Evolutionary conservation across 78 protist species (phyloP).

Genomic region (Dictyostelium intermedium): DNA sequence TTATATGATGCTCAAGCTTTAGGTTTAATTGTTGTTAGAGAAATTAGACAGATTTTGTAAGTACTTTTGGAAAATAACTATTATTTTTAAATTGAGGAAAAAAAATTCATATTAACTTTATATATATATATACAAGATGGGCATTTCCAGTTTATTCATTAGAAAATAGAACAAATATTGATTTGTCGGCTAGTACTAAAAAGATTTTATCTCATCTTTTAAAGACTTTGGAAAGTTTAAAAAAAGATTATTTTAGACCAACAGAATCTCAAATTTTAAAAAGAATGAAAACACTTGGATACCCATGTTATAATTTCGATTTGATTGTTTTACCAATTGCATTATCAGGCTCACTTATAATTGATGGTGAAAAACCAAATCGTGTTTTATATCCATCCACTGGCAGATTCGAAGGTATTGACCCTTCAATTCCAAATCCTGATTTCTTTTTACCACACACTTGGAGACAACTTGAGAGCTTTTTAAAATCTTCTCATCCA

Average conservation of each 20-base stretch:
- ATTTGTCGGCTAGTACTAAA: constrained; percentile 19
- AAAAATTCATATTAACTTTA: background rate
- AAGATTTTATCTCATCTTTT: constrained; percentile 49
- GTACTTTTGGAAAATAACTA: background rate
- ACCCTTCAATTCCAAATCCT: constrained; percentile 73
- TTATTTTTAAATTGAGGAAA: background rate
- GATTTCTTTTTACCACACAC: constrained; percentile 67
- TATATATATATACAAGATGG: too few relatives aligned
- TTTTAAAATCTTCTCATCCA: constrained; percentile 68
- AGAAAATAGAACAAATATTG: background rate
- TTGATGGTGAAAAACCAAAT: constrained; percentile 69
- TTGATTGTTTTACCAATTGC: constrained; percentile 46
- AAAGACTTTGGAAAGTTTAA: constrained; percentile 52
- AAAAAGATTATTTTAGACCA: constrained; percentile 62
- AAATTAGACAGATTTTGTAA: constrained; percentile 67
- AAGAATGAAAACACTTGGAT: constrained; percentile 65
- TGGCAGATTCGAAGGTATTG: constrained; percentile 72
- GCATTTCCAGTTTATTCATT: constrained; percentile 41
- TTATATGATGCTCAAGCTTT: constrained; percentile 64
- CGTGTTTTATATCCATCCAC: constrained; percentile 58
- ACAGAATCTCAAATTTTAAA: constrained; percentile 69
- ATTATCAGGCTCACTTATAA: background rate
- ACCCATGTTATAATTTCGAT: constrained; percentile 59
- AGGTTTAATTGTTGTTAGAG: constrained; percentile 54
- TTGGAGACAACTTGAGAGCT: constrained; percentile 49